These are phyloP conservation scores for Yarrowia keelungensis DNA, from an alignment of 805 yeast species.

Conservation along the genomic window DNA sequence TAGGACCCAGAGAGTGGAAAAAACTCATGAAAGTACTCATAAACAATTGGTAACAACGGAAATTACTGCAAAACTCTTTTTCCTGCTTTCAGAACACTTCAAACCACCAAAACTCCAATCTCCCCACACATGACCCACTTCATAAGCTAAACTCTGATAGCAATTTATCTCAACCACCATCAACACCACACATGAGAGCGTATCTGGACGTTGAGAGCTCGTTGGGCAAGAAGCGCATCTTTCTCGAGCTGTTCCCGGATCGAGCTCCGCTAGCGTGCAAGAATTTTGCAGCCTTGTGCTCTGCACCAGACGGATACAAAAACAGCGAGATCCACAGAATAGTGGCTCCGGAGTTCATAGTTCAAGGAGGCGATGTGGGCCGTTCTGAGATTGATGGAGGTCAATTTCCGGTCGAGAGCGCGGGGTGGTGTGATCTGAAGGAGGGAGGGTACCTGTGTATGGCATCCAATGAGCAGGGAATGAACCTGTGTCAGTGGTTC, in stretches of 20 bases:
- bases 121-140: neutral
- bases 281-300: conserved; percentile 3
- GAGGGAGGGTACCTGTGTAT: conserved; percentile 27
- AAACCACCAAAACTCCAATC: neutral
- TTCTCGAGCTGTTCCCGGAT: conserved; percentile 22
- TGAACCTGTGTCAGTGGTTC: conserved; percentile 15
- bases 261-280: conserved; percentile 15
- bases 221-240: conserved; percentile 1
- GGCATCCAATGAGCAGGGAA: neutral
- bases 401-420: conserved; percentile 9
- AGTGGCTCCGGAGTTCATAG: conserved; percentile 34
- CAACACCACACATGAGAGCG: conserved; percentile 17
- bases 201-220: conserved; percentile 14
- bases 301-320: conserved; percentile 11
- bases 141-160: conserved; percentile 7
- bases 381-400: neutral
- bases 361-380: conserved; percentile 25
- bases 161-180: neutral
- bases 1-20: too few species aligned
- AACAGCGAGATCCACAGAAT: conserved; percentile 11
- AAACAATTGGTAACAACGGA: too few species aligned
- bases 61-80: too few species aligned
- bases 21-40: too few species aligned
- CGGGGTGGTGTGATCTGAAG: conserved; percentile 18
- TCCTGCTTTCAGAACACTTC: too few species aligned